Base-by-base conservation (phyloP, 148 eudicot genomes). In the Persicaria maculosa region DNA sequence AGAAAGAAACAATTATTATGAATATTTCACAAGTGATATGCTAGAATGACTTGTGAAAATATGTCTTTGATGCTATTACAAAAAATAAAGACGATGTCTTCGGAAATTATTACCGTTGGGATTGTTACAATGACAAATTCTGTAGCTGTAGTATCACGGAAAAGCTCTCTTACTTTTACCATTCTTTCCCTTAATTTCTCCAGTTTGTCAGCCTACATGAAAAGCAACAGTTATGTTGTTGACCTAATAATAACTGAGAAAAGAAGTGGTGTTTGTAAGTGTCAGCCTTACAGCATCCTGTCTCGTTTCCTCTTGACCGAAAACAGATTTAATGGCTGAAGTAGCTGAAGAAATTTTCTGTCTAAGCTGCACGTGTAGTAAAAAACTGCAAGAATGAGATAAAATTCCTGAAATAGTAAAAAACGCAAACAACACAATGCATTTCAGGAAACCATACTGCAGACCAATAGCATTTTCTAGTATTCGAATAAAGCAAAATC, bases 81-180 rank as follows among this genome's bases (percentile, higher is more conserved):
- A 62, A 31, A 4, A 31, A 31, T 31, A 2, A 31, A 31, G 40
- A 31, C 2, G 40, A 31, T 31, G 40, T 31, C 40, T 4, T 40
- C 70, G 14, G 70, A 9, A 43, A 65, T 2, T 10, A 58, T 79
- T 92, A 94, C 97, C 92, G 97, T 92, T 61, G 98, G 98, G 70
- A 95, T 95, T 15, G 98, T 95, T 55, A 95, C 98, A 58, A 95
- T 92, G 79, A 95, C 92, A 77, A 95, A 95, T 81, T 95, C 98
- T 78, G 98, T 95, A 55, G 98, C 85, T 16, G 87, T 87, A 17
- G 96, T 85, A 73, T 92, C 93, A 17, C 96, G 93, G 74, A 95
- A 94, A 77, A 92, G 91, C 80, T 95, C 98, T 53, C 98, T 77
- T 50, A 92, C 98, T 90, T 92, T 88, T 68, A 92, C 78, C 98